Evolutionary conservation across 2,329 filamentous ascomycete genomes (phyloP).

Genomic region (Ophiostoma tasmaniense): DNA sequence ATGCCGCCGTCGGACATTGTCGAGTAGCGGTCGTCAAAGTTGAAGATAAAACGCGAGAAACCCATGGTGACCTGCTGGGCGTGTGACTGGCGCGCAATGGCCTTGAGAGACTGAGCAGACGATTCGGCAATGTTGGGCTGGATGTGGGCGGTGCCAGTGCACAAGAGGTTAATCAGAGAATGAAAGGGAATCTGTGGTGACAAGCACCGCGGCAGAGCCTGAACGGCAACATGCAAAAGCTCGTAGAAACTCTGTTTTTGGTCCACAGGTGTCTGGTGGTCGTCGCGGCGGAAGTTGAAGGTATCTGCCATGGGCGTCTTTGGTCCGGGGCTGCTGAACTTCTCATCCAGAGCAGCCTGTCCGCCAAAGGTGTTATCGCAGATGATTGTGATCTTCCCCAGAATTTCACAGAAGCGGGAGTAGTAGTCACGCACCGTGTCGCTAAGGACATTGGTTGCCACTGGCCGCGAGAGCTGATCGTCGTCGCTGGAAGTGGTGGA

Average conservation of each 20-base stretch:
- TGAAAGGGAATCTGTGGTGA: conserved; percentile 89
- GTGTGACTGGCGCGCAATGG: conserved; percentile 86
- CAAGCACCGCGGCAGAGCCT: conserved; percentile 87
- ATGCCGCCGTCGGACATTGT: conserved; percentile 98
- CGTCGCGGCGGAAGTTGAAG: conserved; percentile 86
- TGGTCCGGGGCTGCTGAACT: conserved; percentile 76
- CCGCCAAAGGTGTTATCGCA: conserved; percentile 97
- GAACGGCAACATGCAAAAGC: conserved; percentile 86
- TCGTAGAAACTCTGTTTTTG: conserved; percentile 95
- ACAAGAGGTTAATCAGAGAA: conserved; percentile 85
- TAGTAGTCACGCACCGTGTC: conserved; percentile 81
- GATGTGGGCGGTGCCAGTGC: conserved; percentile 92
- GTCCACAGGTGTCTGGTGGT: conserved; percentile 61
- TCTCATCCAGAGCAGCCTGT: conserved; percentile 90
- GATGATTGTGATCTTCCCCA: conserved; percentile 91
- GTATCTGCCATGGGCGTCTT: conserved; percentile 94
- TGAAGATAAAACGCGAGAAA: conserved; percentile 96
- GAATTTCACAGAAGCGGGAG: conserved; percentile 81
- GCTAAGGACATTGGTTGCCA: conserved; percentile 54
- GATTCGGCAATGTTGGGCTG: conserved; percentile 86
- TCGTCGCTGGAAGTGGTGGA: conserved; percentile 34
- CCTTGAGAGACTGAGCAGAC: conserved; percentile 86
- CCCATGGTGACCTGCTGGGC: conserved; percentile 94
- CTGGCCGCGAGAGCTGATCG: conserved; percentile 59
- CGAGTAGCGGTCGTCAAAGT: conserved; percentile 93